These are phyloP conservation scores for Melampsora abietis-canadensis DNA, from an alignment of 1,284 basidiomycete genomes.

Conservation along the genomic window DNA sequence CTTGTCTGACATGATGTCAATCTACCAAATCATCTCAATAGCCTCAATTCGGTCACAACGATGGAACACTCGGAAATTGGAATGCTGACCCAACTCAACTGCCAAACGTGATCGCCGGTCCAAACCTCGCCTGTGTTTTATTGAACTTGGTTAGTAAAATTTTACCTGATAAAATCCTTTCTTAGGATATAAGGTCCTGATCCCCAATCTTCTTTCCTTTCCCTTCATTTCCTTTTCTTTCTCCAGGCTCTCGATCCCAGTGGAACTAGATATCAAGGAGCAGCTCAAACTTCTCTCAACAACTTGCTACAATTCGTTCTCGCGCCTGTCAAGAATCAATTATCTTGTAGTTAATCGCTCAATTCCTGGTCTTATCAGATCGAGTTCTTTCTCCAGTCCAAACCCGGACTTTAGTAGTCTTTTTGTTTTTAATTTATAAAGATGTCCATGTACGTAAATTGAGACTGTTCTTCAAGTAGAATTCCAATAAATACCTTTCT, in stretches of 20 bases:
- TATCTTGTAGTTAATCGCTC: neutral
- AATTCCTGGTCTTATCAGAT: too few species aligned
- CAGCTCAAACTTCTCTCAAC: neutral
- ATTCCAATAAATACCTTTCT: too few species aligned
- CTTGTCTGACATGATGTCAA: too few species aligned
- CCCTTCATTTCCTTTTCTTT: neutral
- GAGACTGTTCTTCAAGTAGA: too few species aligned
- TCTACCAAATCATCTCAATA: neutral
- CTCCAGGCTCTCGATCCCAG: neutral
- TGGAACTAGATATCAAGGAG: neutral
- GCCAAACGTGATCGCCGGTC: neutral
- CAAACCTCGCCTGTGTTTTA: neutral
- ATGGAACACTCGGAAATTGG: slow-evolving; percentile 6
- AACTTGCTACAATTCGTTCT: neutral
- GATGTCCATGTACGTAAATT: too few species aligned
- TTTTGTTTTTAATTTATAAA: too few species aligned
- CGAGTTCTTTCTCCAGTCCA: too few species aligned
- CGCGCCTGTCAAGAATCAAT: neutral
- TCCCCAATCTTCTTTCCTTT: neutral
- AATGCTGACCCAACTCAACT: slow-evolving; percentile 1
- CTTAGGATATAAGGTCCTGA: neutral
- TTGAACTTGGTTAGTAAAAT: neutral
- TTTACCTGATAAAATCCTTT: neutral
- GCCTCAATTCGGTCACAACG: neutral
- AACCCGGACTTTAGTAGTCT: too few species aligned